Conservation (phyloP, 768 basidiomycete species). For the Steccherinum ochraceum region DNA sequence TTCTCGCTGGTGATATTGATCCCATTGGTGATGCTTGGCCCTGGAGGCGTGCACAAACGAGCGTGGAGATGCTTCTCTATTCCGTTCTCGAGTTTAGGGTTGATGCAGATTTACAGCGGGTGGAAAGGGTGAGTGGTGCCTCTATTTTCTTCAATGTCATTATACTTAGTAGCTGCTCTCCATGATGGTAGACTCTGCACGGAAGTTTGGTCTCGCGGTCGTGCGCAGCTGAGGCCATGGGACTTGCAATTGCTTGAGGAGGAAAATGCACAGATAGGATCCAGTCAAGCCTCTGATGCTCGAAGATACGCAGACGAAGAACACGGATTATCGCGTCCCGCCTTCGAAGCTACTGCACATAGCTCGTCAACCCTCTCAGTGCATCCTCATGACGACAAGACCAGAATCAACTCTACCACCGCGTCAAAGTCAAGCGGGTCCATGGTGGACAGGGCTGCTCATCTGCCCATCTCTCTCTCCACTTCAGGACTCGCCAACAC, state of each 20-base stretch:
- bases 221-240: slow-evolving; percentile 31
- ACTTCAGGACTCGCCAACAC: not conserved
- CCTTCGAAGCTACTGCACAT: not conserved
- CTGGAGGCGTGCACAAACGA: slow-evolving; percentile 2
- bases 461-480: not conserved
- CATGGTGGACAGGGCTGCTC: not conserved
- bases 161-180: no score
- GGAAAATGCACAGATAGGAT: slow-evolving; percentile 16
- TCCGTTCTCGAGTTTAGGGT: slow-evolving; percentile 23
- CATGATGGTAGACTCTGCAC: slow-evolving; percentile 32
- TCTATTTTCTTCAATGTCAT: not conserved
- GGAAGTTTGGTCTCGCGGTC: slow-evolving; percentile 28
- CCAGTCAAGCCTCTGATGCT: not conserved
- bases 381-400: not conserved
- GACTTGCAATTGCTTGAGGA: slow-evolving; percentile 26
- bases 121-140: slow-evolving; percentile 23
- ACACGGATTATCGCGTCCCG: not conserved
- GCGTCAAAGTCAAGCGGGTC: not conserved
- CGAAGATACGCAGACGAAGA: not conserved
- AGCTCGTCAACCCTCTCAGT: not conserved
- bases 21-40: not conserved
- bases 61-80: slow-evolving; percentile 29
- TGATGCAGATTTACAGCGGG: slow-evolving; percentile 28
- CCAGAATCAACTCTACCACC: not conserved
- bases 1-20: slow-evolving; percentile 4